Evolutionary conservation across 495 filamentous ascomycete species (phyloP), one percentile per base, ranked within the genome.

Genomic region (Penicillium canariense): DNA sequence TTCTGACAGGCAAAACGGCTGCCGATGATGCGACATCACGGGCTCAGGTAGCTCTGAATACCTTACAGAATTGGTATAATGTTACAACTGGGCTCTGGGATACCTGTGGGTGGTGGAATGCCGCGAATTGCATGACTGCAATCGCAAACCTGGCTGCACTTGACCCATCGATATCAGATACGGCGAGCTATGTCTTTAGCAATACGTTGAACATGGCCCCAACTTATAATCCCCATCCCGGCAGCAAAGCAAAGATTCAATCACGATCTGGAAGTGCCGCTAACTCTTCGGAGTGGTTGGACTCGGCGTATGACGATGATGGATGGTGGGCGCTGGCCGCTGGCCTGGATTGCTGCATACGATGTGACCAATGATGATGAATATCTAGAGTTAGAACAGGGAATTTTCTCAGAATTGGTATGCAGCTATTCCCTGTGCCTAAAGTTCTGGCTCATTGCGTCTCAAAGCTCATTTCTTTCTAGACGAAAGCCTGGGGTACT

Each of bases 61-160:
- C 76, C 9, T 75, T 90, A 2, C 85, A 89, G 58, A 51, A 39
- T 20, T 89, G 83, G 82, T 90, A 89, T 56, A 80, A 88, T 62
- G 47, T 53, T 3, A 57, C 58, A 7, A 85, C 76, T 0, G 87
- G 87, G 14, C 70, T 88, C 10, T 90, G 84, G 84, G 65, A 82
- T 55, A 85, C 81, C 0, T 77, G 73, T 23, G 83, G 83, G 2
- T 91, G 88, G 88, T 91, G 88, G 88, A 88, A 90, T 68, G 81
- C 80, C 34, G 87, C 83, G 51, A 91, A 89, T 64, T 78, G 76
- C 50, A 66, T 90, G 54, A 88, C 84, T 2, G 73, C 77, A 22
- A 63, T 89, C 32, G 81, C 77, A 55, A 84, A 90, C 60, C 77
- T 86, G 55, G 84, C 83, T 14, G 54, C 70, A 9, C 32, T 79